Base-by-base conservation (phyloP, 2,329 filamentous ascomycete genomes). In the Colletotrichum viniferum region DNA sequence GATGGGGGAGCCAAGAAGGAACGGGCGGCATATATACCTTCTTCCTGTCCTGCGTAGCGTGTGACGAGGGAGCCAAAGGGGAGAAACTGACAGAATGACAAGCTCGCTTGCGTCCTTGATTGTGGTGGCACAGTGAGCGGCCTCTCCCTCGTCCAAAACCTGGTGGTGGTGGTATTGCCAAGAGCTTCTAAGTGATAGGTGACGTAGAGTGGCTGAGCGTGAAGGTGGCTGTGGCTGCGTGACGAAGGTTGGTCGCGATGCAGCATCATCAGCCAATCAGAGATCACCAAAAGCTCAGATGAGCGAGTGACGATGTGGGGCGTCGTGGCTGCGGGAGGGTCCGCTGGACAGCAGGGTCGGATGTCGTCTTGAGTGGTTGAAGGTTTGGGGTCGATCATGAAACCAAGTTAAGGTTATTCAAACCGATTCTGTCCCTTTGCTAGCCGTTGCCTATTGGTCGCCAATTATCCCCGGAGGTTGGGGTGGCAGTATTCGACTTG, bases 141-240 rank as follows among this genome's bases (percentile, higher is more conserved):
- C 18, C 66, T 32, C 26, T 21, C 26, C 56, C 36, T n/a, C 52
- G 43, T 52, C 43, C 52, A 52, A 69, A 69, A 69, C 56, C 26
- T 62, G 56, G 55, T 69, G 55, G 32, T 69, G 56, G 58, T 69
- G 36, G 56, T 62, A 60, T 60, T 62, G 67, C 67, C 67, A 69
- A 69, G 67, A 69, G 36, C 14, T 52, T 24, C 48, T 38, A 38
- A 32, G 36, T 56, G 67, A 24, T n/a, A 48, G 26, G 67, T 69
- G 67, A 69, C 67, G 67, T 69, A 69, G 67, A 28, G 67, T 69
- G 67, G 67, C 67, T 69, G 36, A 69, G 67, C 32, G n/a, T 14
- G 10, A 26, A 1, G 48, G 67, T 69, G 67, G 67, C 67, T 69
- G 67, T 56, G 67, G 56, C 32, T 38, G 8, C 12, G 28, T 69